A percentile compares a stretch with the other conserved stretches of the same genome.
phyloP scores from a whole-genome alignment of 2,329 filamentous ascomycete species.

The Calonectria hawksworthii region DNA sequence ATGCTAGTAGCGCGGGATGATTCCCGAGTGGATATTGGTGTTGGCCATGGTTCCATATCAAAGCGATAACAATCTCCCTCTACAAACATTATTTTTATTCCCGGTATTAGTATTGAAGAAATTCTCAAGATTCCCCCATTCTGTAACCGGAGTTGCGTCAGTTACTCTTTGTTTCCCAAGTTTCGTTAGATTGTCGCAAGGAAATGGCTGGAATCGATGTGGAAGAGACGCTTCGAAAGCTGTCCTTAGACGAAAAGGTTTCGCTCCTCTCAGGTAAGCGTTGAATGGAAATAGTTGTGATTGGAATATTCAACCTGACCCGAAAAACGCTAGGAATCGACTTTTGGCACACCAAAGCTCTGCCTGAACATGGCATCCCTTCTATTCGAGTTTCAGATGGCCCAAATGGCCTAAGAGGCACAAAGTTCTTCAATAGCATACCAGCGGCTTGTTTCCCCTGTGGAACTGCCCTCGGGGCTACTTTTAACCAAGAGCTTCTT shows the following conservation, averaged over 20 bases:
- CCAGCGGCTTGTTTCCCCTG: constrained; percentile 24
- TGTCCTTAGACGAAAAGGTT: constrained; percentile 4
- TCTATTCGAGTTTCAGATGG: constrained; percentile 34
- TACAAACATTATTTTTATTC: not conserved
- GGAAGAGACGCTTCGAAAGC: not conserved
- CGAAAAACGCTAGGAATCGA: not conserved
- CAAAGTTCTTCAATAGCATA: constrained; percentile 27
- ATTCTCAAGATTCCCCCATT: not conserved
- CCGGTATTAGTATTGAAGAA: not conserved
- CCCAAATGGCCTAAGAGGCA: constrained; percentile 35
- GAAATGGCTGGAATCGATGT: not conserved
- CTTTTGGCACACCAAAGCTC: constrained; percentile 6
- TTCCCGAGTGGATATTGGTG: not conserved
- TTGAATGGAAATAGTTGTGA: not conserved
- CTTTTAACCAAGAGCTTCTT: constrained; percentile 4
- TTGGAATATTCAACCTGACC: not conserved
- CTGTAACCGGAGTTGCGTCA: not conserved
- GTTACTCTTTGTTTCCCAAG: not conserved
- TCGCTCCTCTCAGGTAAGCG: not conserved
- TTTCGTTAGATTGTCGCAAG: not conserved
- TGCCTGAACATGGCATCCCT: constrained; percentile 6
- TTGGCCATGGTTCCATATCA: not conserved
- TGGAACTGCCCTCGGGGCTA: constrained; percentile 13
- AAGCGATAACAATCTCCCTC: not conserved
- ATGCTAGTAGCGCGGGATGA: not conserved